These are phyloP conservation scores for Solanum corneliomulleri DNA, from an alignment of 257 asterid genomes.

Conservation along the genomic window DNA sequence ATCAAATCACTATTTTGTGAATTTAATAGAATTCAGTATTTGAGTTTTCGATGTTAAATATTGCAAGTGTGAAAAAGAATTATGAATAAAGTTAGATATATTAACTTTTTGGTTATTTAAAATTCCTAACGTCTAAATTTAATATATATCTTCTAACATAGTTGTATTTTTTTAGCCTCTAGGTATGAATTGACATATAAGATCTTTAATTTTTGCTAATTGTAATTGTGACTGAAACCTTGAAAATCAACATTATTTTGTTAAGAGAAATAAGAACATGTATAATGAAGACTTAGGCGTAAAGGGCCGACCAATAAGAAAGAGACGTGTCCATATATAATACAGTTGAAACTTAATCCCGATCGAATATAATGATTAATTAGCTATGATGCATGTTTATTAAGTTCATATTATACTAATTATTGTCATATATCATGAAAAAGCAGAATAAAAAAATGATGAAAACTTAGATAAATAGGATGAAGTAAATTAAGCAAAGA, in stretches of 20 bases:
- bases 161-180: neutral
- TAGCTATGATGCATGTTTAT: neutral
- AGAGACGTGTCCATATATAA: neutral
- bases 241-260: neutral
- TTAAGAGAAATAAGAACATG: neutral
- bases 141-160: neutral
- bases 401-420: neutral
- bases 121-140: neutral
- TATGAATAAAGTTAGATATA: neutral
- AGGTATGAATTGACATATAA: neutral
- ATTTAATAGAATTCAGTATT: neutral
- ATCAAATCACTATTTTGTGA: neutral
- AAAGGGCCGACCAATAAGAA: neutral
- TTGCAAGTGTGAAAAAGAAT: rapidly evolving
- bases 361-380: neutral
- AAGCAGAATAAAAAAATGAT: neutral
- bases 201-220: neutral
- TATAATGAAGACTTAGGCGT: neutral
- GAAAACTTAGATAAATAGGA: neutral
- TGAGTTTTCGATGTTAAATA: neutral
- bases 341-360: neutral
- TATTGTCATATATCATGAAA: neutral
- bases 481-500: neutral
- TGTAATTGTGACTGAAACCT: neutral
- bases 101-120: neutral